Evolutionary conservation across 2,329 filamentous ascomycete species (phyloP), one percentile per base, ranked within the genome.

Genomic region (Hypoxylon rubiginosum): DNA sequence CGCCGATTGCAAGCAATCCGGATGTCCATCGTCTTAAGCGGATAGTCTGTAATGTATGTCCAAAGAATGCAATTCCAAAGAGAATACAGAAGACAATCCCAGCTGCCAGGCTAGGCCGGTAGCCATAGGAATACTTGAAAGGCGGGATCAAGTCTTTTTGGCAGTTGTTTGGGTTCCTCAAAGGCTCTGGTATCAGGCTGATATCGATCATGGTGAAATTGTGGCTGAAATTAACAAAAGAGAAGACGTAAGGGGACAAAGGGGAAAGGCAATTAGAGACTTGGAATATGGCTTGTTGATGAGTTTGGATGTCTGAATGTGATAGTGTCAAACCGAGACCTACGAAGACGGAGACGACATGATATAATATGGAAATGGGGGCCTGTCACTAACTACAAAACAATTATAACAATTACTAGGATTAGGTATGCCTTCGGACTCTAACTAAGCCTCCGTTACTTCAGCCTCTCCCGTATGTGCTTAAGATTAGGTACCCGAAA

Each of bases 51-150:
- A 72, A 45, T 2, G 64, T 55, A 55, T 76, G 74, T 2, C 71
- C 72, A 15, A 73, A 61, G 24, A 73, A 51, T 8, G 65, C 58
- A 17, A 75, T 62, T 39, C 59, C 68, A 51, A 76, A 76, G 8
- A 76, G 67, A 24, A 67, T 52, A 24, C 62, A 59, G 36, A 76
- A 73, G 1, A 59, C 34, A 32, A 76, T 70, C 13, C 74, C 74
- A 3, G 71, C 72, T 10, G 67, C 70, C 9, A 76, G 54, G 15
- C 67, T 72, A 7, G 74, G 74, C 2, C 41, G 26, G 55, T 76
- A 76, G n/a, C 69, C 70, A 41, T 75, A 76, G 9, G 58, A 48
- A 28, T 55, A 66, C 5, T 50, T 15, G n/a, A 66, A 49, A 0
- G 65, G 65, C 4, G 58, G 58, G 10, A 70, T 43, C 5, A 39